Evolutionary conservation across 2,329 filamentous ascomycete genomes (phyloP).

Genomic region (Pestalotiopsis fici): DNA sequence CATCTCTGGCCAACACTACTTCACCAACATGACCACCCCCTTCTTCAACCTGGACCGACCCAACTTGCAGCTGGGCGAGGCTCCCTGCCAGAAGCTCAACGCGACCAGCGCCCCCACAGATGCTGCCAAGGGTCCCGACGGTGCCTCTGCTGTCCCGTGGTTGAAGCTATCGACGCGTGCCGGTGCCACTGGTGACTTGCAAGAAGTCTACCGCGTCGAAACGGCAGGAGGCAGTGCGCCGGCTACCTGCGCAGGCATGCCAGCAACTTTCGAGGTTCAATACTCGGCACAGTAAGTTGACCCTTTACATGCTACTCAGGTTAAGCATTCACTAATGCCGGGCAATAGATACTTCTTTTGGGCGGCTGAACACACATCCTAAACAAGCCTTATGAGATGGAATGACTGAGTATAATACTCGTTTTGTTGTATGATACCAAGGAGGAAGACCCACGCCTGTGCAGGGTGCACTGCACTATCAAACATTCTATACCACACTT

Average conservation of each 20-base stretch:
- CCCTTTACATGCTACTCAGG: not conserved
- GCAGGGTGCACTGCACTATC: not conserved
- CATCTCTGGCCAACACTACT: conserved; percentile 80
- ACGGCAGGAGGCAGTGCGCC: conserved; percentile 83
- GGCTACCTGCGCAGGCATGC: conserved; percentile 67
- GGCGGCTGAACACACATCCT: conserved; percentile 11
- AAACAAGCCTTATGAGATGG: not conserved
- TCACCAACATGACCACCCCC: conserved; percentile 69
- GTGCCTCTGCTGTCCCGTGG: conserved; percentile 76
- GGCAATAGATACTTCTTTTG: conserved; percentile 30
- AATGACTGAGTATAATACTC: not conserved
- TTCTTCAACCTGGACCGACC: conserved; percentile 76
- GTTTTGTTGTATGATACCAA: conserved; percentile 13
- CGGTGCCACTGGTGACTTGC: conserved; percentile 62
- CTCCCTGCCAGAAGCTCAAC: conserved; percentile 62
- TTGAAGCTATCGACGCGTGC: conserved; percentile 65
- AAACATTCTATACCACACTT: not conserved
- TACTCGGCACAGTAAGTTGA: conserved; percentile 80
- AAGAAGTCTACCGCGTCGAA: conserved; percentile 79
- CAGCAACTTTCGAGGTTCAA: conserved; percentile 67
- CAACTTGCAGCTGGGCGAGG: conserved; percentile 57
- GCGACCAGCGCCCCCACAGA: conserved; percentile 62
- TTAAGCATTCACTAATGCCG: not conserved
- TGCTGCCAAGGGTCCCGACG: conserved; percentile 60
- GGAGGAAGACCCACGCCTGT: not conserved